Base-by-base conservation (phyloP, 2,329 filamentous ascomycete genomes). In the Beauveria sp. region DNA sequence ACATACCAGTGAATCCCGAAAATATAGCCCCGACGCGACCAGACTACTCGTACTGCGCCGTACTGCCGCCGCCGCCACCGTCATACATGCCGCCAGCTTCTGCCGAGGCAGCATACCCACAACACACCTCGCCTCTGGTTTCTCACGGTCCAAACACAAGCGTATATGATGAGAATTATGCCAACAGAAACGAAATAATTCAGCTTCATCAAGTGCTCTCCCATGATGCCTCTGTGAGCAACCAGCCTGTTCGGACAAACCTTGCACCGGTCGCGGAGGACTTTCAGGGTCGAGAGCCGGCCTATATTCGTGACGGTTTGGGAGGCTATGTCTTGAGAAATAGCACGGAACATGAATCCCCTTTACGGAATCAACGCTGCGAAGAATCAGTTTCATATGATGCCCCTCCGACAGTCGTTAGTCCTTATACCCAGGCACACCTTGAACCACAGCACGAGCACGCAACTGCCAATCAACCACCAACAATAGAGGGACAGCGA, bases 61-160 rank as follows among this genome's bases (percentile, higher is more conserved):
- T 59, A 5, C 34, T 59, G 48, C 57, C 57, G 10, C 57, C 57
- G 20, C 57, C 57, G 20, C 40, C 57, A 14, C 57, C 57, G 3
- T 37, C 48, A 14, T 54, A 59, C 26, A 47, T 59, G 26, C 57
- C 57, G 2, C 57, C 40, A 4, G 18, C 40, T 18, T 22, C 56
- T 37, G 40, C 24, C 8, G n/a, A 26, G 20, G 8, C 40, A 7
- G 12, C 48, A 14, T n/a, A 52, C 16, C 18, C 48, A 8, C 57
- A 59, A 8, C 1, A n/a, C 8, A 20, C 3, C 28, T 2, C 24
- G 20, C 14, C 34, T 16, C 48, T 30, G 12, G 10, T 4, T 16
- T 5, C 20, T 1, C 41, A 59, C 5, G 14, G 10, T 7, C 20
- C 7, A 4, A 40, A 10, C 30, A n/a, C 18, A 7, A 52, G n/a